Evolutionary conservation across 805 yeast species (phyloP).

Genomic region (Candida nitratophila): DNA sequence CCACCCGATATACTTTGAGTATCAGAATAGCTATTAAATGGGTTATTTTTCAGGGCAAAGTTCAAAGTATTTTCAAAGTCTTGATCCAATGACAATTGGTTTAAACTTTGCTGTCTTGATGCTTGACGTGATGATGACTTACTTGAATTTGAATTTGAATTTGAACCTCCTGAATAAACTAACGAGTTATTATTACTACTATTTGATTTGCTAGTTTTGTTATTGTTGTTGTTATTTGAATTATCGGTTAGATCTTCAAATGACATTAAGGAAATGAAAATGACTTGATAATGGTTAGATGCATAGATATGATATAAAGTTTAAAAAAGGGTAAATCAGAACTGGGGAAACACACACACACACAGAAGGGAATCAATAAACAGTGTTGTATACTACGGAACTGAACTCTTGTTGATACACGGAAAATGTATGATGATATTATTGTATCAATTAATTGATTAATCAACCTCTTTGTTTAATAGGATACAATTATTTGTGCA

Average conservation of each 20-base stretch:
- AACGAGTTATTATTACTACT: not conserved
- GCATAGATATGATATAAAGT: no score
- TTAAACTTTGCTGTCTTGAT: slow-evolving; percentile 21
- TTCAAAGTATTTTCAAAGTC: slow-evolving; percentile 59
- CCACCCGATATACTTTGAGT: not conserved
- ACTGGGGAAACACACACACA: no score
- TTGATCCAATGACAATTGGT: slow-evolving; percentile 46
- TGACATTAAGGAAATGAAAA: not conserved
- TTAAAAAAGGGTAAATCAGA: no score
- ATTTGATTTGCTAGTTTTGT: not conserved
- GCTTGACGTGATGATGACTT: not conserved
- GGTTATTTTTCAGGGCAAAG: slow-evolving; percentile 53
- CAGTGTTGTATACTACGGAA: no score
- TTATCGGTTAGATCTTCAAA: not conserved
- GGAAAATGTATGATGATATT: not conserved
- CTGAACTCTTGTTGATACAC: no score
- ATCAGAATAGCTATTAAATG: slow-evolving; percentile 11
- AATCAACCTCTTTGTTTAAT: no score
- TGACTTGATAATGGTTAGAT: not conserved
- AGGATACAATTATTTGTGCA: no score
- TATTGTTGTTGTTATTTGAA: not conserved
- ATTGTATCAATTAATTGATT: no score
- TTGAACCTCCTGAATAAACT: not conserved
- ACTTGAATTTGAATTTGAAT: not conserved
- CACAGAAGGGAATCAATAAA: no score